phyloP scores from a whole-genome alignment of 495 filamentous ascomycete genomes.

The Schizothecium vesticola region DNA sequence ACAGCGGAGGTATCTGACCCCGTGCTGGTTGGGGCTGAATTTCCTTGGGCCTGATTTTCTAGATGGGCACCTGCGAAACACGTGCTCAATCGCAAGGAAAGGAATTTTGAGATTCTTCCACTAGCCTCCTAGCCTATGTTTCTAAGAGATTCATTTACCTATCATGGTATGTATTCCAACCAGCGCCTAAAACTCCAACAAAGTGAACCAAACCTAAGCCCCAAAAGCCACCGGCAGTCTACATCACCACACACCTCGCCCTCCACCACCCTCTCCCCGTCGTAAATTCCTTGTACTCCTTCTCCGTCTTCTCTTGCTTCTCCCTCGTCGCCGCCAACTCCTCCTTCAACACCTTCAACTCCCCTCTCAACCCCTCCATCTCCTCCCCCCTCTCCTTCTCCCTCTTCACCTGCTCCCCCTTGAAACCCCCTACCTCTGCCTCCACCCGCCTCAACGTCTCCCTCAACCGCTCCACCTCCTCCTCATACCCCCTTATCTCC shows the following conservation, averaged over 20 bases:
- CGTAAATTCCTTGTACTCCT: slow-evolving; percentile 7
- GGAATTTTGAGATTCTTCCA: no score
- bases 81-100: no score
- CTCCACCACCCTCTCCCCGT: not conserved
- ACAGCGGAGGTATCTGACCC: no score
- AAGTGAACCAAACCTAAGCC: not conserved
- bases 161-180: not conserved
- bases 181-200: not conserved
- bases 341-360: not conserved
- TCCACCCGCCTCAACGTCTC: not conserved
- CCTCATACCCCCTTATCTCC: slow-evolving; percentile 3
- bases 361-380: not conserved
- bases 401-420: not conserved
- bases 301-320: slow-evolving; percentile 13
- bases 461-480: slow-evolving; percentile 3
- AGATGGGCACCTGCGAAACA: no score
- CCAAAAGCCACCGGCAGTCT: not conserved
- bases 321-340: not conserved
- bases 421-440: not conserved
- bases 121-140: no score
- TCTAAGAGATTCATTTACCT: not conserved
- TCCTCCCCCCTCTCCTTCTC: not conserved
- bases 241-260: slow-evolving; percentile 4
- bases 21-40: no score
- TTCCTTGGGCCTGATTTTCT: no score